A percentile compares a stretch with the other conserved stretches of the same genome.
These are phyloP conservation scores for Cerioporus squamosus DNA, from an alignment of 1,284 basidiomycete genomes.

Conservation along the genomic window DNA sequence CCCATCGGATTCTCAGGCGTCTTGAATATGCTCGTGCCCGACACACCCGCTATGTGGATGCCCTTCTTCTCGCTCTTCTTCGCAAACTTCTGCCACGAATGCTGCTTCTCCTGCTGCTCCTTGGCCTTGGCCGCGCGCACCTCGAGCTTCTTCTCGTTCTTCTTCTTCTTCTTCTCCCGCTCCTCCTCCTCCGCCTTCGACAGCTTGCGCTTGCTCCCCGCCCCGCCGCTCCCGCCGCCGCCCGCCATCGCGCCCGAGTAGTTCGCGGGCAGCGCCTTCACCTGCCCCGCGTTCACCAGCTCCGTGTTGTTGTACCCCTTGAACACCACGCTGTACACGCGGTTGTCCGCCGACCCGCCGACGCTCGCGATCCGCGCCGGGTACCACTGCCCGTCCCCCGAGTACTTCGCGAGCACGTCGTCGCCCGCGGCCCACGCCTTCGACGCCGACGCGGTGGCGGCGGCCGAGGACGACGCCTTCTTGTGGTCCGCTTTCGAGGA, in stretches of 20 bases:
- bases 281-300: constrained; percentile 74
- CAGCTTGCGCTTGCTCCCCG: constrained; percentile 74
- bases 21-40: constrained; percentile 94
- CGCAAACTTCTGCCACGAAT: constrained; percentile 96
- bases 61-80: constrained; percentile 98
- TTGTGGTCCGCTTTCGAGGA: constrained; percentile 65
- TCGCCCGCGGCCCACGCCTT: constrained; percentile 82
- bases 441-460: constrained; percentile 31
- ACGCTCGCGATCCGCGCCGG: constrained; percentile 90
- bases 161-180: constrained; percentile 91
- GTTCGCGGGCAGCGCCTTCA: constrained; percentile 72
- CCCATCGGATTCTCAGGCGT: constrained; percentile 94
- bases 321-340: constrained; percentile 93
- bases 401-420: constrained; percentile 92
- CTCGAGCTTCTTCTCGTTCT: constrained; percentile 96
- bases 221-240: not conserved
- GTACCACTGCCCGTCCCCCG: constrained; percentile 88
- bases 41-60: constrained; percentile 83
- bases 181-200: constrained; percentile 86
- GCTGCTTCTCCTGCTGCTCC: constrained; percentile 89
- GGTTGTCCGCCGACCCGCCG: constrained; percentile 83
- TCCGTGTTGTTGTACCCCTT: constrained; percentile 97
- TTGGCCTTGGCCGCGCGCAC: constrained; percentile 86
- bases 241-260: constrained; percentile 44
- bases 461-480: constrained; percentile 42